Conservation (phyloP, 495 filamentous ascomycete genomes). For the Tetracladium marchalianum region DNA sequence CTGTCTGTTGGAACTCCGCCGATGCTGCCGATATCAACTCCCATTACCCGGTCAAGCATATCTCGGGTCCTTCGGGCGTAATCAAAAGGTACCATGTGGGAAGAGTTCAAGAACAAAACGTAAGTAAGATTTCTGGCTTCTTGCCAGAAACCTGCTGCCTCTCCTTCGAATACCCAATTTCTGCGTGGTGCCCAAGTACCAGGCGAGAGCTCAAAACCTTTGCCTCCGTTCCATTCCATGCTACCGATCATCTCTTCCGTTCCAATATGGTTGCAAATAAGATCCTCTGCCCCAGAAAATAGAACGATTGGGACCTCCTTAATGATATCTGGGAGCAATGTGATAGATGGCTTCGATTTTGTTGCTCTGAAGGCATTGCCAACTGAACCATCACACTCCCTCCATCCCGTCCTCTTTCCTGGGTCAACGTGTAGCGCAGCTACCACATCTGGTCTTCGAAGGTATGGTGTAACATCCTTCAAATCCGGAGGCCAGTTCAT, state of each 20-base stretch:
- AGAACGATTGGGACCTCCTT: constrained; percentile 67
- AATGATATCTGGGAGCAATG: constrained; percentile 68
- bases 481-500: constrained; percentile 96
- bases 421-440: constrained; percentile 72
- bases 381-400: constrained; percentile 81
- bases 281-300: constrained; percentile 87
- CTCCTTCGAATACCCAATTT: constrained; percentile 90
- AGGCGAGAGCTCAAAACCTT: constrained; percentile 80
- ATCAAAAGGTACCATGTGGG: constrained; percentile 97
- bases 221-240: constrained; percentile 84
- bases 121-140: constrained; percentile 92
- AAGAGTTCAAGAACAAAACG: constrained; percentile 87
- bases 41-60: constrained; percentile 96
- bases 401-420: constrained; percentile 78
- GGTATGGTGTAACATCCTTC: constrained; percentile 63
- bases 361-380: constrained; percentile 52
- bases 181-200: constrained; percentile 86
- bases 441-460: constrained; percentile 70
- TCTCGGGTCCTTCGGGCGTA: constrained; percentile 78
- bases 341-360: constrained; percentile 61
- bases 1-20: constrained; percentile 78
- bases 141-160: constrained; percentile 87
- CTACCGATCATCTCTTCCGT: constrained; percentile 87
- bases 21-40: constrained; percentile 84
- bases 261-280: constrained; percentile 96